A percentile compares a stretch with the other conserved stretches of the same genome.
Evolutionary conservation across 768 basidiomycete genomes (phyloP).

Genomic region (Favolaschia claudopus): DNA sequence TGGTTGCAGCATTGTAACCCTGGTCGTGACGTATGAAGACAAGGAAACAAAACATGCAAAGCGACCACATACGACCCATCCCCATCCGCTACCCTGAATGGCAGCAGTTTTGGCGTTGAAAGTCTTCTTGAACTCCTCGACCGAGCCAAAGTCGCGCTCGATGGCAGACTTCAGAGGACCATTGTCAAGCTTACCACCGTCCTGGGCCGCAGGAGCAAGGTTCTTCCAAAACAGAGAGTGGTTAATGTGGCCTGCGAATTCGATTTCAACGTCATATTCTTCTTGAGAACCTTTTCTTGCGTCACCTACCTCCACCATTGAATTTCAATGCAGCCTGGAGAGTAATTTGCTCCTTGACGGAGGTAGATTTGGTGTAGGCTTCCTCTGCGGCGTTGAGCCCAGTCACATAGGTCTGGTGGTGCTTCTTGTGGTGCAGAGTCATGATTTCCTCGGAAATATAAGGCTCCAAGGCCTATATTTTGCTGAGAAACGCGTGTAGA

Average conservation of each 20-base stretch:
- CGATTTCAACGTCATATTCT: neutral
- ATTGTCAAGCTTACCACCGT: slow-evolving; percentile 69
- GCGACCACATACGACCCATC: slow-evolving; percentile 70
- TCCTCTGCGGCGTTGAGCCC: slow-evolving; percentile 94
- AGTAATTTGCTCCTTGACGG: slow-evolving; percentile 78
- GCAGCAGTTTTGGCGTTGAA: slow-evolving; percentile 89
- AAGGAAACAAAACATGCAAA: no score
- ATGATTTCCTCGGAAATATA: slow-evolving; percentile 93
- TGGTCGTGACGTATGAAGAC: no score
- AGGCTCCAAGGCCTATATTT: slow-evolving; percentile 79
- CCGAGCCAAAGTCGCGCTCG: slow-evolving; percentile 82
- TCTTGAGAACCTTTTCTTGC: neutral
- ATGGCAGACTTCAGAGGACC: slow-evolving; percentile 82
- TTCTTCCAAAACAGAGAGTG: slow-evolving; percentile 99
- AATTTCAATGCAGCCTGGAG: slow-evolving; percentile 95
- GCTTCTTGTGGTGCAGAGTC: slow-evolving; percentile 91
- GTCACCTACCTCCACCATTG: slow-evolving; percentile 83
- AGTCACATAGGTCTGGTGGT: slow-evolving; percentile 93
- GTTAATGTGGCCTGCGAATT: slow-evolving; percentile 81
- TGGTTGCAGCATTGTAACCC: slow-evolving; percentile 72
- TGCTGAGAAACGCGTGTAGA: slow-evolving; percentile 25
- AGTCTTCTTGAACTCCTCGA: slow-evolving; percentile 85
- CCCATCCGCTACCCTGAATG: slow-evolving; percentile 98
- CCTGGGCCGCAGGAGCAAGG: slow-evolving; percentile 73
- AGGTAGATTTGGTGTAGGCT: slow-evolving; percentile 68